Evolutionary conservation across 169 alveolate genomes (phyloP), one percentile per base, ranked within the genome.

Genomic region (Plasmodium yoelii): DNA sequence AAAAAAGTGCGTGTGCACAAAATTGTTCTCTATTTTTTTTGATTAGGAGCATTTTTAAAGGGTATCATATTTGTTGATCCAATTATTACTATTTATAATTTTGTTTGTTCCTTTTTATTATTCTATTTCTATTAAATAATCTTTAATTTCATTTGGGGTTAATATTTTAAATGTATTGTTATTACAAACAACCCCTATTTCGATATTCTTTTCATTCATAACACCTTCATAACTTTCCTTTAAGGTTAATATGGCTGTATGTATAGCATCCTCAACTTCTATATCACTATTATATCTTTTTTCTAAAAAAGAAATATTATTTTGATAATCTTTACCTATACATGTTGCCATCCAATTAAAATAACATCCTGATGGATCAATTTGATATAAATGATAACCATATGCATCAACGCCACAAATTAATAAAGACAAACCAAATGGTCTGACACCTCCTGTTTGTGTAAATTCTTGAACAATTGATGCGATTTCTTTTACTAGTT

Each of bases 371-470:
- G 99, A 96, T 6, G 99, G 99, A 65, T 99, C 99, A 44, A 98
- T 95, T 71, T 96, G 98, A 90, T 94, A 96, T 75, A 96, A 94
- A 92, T 96, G 98, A 24, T 97, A 97, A 18, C 98, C 98, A 73
- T 93, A 94, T 19, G 92, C 93, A 64, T 96, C 98, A 63, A 92
- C 95, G 8, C 97, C 96, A 82, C 77, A 82, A 18, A 77, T 73
- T 65, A 99, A 94, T 56, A 98, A 94, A 1, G 99, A 98, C 44
- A 98, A 95, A 8, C 99, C 99, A 87, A 98, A 99, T 65, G 99
- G 99, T 63, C 99, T 97, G 44, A 98, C 99, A 0, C 99, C 99
- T 18, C 99, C 99, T 2, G 98, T 94, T 90, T 99, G 99, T n/a
- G 99, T 99, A 91, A 95, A 98, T 93, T 98, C 99, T 93, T 99